phyloP scores from a whole-genome alignment of 2,329 filamentous ascomycete species.

The Rosellinia necatrix region DNA sequence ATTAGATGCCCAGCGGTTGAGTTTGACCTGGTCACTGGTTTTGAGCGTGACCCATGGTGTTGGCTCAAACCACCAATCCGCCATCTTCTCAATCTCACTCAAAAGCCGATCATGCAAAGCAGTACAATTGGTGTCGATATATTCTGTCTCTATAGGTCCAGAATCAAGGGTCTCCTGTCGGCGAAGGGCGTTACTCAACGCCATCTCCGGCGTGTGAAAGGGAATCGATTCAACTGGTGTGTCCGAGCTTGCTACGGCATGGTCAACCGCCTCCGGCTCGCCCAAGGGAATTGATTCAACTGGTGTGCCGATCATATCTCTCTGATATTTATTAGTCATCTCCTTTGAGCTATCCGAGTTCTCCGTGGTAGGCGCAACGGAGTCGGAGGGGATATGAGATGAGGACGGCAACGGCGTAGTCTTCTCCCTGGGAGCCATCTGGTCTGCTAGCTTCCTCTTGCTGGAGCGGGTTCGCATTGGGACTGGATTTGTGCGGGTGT shows the following conservation, averaged over 20 bases:
- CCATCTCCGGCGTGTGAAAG: too few relatives aligned
- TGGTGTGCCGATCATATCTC: slow-evolving; percentile 2
- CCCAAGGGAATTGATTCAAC: neutral
- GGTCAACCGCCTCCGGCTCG: neutral
- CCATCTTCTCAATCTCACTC: neutral
- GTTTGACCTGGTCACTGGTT: slow-evolving; percentile 5
- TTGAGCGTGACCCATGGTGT: slow-evolving; percentile 5
- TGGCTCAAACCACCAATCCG: neutral
- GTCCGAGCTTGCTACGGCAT: too few relatives aligned
- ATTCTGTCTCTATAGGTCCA: neutral
- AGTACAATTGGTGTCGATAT: neutral
- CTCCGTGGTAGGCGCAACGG: neutral
- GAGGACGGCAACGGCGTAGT: neutral
- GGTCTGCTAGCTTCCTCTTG: slow-evolving; percentile 1
- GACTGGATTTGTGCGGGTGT: slow-evolving; percentile 3
- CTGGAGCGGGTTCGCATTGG: neutral
- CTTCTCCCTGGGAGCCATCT: slow-evolving; percentile 5
- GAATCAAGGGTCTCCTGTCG: too few relatives aligned
- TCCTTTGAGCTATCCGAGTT: neutral
- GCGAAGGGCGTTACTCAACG: too few relatives aligned
- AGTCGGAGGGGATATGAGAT: neutral
- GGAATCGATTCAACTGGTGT: too few relatives aligned
- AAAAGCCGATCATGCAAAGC: neutral
- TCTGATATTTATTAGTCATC: neutral
- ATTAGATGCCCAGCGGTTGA: slow-evolving; percentile 6